phyloP scores from a whole-genome alignment of 306 rosid genomes.

The Cucumis cinereus region DNA sequence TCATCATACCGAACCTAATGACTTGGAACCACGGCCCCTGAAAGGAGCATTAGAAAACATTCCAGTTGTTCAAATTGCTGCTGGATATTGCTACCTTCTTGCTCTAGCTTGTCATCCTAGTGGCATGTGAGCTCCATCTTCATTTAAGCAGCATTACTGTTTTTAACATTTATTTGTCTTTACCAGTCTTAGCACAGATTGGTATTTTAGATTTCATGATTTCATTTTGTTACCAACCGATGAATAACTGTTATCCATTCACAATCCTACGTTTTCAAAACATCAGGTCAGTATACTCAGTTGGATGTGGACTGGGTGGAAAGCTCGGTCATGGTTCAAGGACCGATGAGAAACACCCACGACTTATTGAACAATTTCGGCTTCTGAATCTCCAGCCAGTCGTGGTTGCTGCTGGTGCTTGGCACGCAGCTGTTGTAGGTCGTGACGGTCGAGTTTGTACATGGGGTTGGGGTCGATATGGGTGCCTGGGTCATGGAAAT shows the following conservation, averaged over 20 bases:
- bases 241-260: neutral
- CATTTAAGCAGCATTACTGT: neutral
- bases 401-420: slow-evolving; percentile 93
- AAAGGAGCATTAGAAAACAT: slow-evolving; percentile 73
- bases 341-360: slow-evolving; percentile 74
- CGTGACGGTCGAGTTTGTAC: slow-evolving; percentile 91
- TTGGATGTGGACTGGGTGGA: slow-evolving; percentile 97
- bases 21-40: slow-evolving; percentile 62
- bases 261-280: neutral
- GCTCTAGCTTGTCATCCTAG: slow-evolving; percentile 81
- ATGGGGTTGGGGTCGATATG: slow-evolving; percentile 98
- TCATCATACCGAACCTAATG: slow-evolving; percentile 69
- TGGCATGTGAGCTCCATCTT: slow-evolving; percentile 68
- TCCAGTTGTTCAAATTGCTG: slow-evolving; percentile 94
- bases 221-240: neutral
- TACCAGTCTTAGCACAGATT: neutral
- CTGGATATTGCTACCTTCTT: slow-evolving; percentile 95
- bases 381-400: slow-evolving; percentile 66
- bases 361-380: slow-evolving; percentile 61
- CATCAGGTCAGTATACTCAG: slow-evolving; percentile 88
- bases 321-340: slow-evolving; percentile 87
- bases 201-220: neutral
- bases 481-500: slow-evolving; percentile 93
- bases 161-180: neutral
- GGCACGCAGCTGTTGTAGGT: slow-evolving; percentile 99